Conservation (phyloP, 495 filamentous ascomycete genomes). For the Haplographium delicatum region DNA sequence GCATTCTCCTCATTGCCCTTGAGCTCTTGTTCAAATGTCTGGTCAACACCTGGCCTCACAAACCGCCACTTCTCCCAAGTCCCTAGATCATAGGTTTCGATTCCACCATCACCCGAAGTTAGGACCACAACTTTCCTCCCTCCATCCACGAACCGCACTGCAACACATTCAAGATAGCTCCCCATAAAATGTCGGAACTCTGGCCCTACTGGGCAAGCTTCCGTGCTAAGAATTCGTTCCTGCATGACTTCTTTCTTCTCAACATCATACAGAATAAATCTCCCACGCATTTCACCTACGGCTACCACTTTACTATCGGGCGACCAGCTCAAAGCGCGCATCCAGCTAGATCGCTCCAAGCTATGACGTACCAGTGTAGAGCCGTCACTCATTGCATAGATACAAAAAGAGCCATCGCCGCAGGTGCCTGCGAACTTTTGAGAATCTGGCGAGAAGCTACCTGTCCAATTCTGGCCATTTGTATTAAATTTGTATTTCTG, state of each 20-base stretch:
- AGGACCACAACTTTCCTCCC: conserved; percentile 10
- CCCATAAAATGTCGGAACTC: not conserved
- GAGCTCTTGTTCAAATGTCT: not conserved
- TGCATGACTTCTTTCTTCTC: conserved; percentile 7
- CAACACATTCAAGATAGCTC: conserved; percentile 1
- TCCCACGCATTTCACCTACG: conserved; percentile 2
- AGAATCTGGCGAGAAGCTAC: conserved; percentile 6
- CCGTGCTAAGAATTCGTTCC: conserved; percentile 2
- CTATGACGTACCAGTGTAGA: not conserved
- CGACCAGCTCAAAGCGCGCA: conserved; percentile 5
- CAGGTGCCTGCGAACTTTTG: conserved; percentile 6
- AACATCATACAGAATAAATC: conserved; percentile 8
- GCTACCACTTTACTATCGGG: conserved; percentile 6
- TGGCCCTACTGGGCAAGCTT: not conserved
- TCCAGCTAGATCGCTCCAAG: not conserved
- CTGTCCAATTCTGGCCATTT: conserved; percentile 9
- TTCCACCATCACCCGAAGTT: conserved; percentile 6
- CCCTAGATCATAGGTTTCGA: conserved; percentile 12
- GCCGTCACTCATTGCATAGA: conserved; percentile 6
- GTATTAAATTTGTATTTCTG: conserved; percentile 21
- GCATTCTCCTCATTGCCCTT: not conserved
- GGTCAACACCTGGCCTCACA: conserved; percentile 7
- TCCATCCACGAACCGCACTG: conserved; percentile 5
- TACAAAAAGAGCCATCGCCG: conserved; percentile 8
- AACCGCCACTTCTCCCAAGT: conserved; percentile 11